Conservation (phyloP, 441 rosid species). For the Erysimum cheiri region DNA sequence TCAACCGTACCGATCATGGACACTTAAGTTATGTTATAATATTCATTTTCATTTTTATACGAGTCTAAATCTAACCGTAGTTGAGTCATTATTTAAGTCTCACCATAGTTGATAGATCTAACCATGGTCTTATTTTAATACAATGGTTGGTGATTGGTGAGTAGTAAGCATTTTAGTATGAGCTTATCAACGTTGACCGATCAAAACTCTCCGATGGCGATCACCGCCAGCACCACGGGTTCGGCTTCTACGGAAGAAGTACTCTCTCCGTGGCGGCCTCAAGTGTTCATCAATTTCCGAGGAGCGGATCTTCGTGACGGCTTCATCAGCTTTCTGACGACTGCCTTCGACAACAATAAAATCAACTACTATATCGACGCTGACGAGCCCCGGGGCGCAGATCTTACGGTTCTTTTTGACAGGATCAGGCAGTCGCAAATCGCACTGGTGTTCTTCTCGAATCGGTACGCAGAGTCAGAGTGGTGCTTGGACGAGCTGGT, state of each 20-base stretch:
- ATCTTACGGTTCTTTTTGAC: not conserved
- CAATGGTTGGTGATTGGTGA: not conserved
- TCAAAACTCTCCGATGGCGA: not conserved
- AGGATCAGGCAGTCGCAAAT: not conserved
- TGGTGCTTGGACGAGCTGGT: not conserved
- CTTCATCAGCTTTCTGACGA: not conserved
- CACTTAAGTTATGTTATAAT: too few species aligned
- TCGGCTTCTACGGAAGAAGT: not conserved
- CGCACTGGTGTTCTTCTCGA: conserved; percentile 1
- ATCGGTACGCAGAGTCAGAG: not conserved
- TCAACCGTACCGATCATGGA: too few species aligned
- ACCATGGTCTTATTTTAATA: too few species aligned
- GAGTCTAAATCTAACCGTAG: not conserved
- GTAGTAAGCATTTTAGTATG: not conserved
- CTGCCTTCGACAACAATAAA: not conserved
- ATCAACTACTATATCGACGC: not conserved
- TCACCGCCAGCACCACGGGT: not conserved
- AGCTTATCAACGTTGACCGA: not conserved
- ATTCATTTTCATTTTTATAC: too few species aligned
- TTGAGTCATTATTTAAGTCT: too few species aligned
- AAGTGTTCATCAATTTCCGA: not conserved
- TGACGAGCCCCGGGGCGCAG: not conserved
- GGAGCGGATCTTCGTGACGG: not conserved
- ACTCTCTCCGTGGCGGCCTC: not conserved
- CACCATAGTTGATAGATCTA: too few species aligned